phyloP scores from a whole-genome alignment of 441 rosid species.

The Mallotus repandus region DNA sequence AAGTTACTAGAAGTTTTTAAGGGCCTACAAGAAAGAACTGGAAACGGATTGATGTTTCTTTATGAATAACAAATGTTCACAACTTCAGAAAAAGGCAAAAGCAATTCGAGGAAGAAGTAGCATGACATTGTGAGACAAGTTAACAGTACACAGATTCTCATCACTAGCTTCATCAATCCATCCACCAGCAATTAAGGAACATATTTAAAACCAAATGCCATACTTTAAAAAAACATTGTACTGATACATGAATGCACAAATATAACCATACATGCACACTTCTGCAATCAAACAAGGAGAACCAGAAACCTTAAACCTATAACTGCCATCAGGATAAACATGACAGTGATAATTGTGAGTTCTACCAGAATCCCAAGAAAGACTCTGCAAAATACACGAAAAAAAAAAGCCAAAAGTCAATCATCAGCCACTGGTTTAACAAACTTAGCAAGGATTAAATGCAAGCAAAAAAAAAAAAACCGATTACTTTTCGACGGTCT shows the following conservation, averaged over 20 bases:
- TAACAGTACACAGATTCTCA: too few species aligned
- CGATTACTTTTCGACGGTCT: too few species aligned
- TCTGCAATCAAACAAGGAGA: constrained; percentile 12
- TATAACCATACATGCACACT: neutral
- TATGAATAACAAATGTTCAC: too few species aligned
- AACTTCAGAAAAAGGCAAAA: neutral
- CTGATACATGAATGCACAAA: neutral
- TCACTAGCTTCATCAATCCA: too few species aligned
- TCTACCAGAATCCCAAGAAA: constrained; percentile 53
- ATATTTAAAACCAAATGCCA: too few species aligned
- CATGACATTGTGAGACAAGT: too few species aligned
- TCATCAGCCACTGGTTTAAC: neutral
- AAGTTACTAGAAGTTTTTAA: neutral
- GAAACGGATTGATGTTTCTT: too few species aligned
- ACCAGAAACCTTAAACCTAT: constrained; percentile 57
- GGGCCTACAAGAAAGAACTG: too few species aligned
- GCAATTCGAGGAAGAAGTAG: too few species aligned
- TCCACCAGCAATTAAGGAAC: too few species aligned
- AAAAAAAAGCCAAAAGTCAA: neutral
- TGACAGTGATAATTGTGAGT: constrained; percentile 57
- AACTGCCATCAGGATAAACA: constrained; percentile 41
- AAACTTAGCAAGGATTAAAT: neutral
- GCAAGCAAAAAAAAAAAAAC: neutral
- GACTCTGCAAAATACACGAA: constrained; percentile 37
- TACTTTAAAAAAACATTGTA: neutral